Evolutionary conservation across 768 basidiomycete species (phyloP), one percentile per base, ranked within the genome.

Genomic region (Termitomyces sp.): DNA sequence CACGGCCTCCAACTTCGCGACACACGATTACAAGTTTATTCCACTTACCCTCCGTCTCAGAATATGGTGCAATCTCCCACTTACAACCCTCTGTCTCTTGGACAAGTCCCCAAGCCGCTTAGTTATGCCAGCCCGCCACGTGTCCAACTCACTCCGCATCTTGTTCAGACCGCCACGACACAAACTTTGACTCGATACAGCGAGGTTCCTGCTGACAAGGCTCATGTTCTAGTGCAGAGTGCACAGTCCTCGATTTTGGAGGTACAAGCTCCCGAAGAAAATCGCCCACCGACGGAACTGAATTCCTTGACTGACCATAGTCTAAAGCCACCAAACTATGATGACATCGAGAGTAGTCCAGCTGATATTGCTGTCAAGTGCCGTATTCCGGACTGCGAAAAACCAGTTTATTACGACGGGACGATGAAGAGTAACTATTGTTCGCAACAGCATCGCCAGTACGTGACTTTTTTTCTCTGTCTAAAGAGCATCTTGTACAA

Each of bases 381-480:
- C 68, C 76, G 79, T 72, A 78, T 87, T 68, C 81, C 83, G 66
- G 80, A 80, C 56, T 88, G 86, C 70, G 79, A 79, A 55, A 74
- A 86, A 70, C 79, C 79, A 64, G 82, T 81, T 63, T 81, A 86
- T 67, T 75, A 84, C 66, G 82, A 86, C 69, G 74, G 76, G 58
- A 77, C 79, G 65, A 83, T 84, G 32, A 72, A 75, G 56, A 82
- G 82, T 59, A 78, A 79, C 49, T 88, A 84, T 66, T 88, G 87
- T 66, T 87, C 85, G 3, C 72, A 73, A 72, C 77, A 80, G 59
- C 86, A 87, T 71, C 77, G 86, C 64, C 85, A 88, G 87, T 88
- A 66, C 68, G 86, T 78, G 0, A 43, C 31, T 20, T 11, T n/a
- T 32, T 15, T 50, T 38, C 3, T 40, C 50, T 55, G 38, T 61